Evolutionary conservation across 2,329 filamentous ascomycete species (phyloP).

Genomic region (Aspergillus quadricinctus): DNA sequence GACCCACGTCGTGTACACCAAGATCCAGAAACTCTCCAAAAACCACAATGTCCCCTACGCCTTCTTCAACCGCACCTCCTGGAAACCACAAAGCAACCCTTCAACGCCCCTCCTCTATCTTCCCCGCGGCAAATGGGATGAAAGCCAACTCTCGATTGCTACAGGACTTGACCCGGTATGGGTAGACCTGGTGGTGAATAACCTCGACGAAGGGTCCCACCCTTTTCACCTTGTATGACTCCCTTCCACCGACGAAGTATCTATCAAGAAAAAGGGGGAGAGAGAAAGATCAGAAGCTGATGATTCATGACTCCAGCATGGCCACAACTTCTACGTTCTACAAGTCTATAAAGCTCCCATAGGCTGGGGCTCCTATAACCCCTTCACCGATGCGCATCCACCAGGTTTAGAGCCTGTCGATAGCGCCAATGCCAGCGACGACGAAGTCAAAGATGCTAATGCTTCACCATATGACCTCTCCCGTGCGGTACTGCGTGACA

Average conservation of each 20-base stretch:
- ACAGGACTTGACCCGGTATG: constrained; percentile 31
- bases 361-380: constrained; percentile 39
- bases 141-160: constrained; percentile 38
- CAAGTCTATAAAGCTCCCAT: constrained; percentile 23
- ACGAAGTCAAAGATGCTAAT: neutral
- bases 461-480: constrained; percentile 20
- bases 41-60: constrained; percentile 43
- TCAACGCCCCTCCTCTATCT: constrained; percentile 32
- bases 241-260: neutral
- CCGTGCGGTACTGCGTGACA: constrained; percentile 48
- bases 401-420: constrained; percentile 15
- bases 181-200: constrained; percentile 49
- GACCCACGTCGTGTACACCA: constrained; percentile 45
- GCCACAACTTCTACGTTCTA: constrained; percentile 34
- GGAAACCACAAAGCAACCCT: constrained; percentile 36
- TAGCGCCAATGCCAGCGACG: constrained; percentile 17
- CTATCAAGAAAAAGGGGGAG: too few relatives aligned
- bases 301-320: constrained; percentile 21
- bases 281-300: neutral
- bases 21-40: constrained; percentile 42
- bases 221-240: constrained; percentile 47
- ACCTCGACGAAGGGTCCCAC: constrained; percentile 48
- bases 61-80: constrained; percentile 48
- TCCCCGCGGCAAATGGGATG: constrained; percentile 37
- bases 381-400: constrained; percentile 22